Evolutionary conservation across 1,139 yeast species (phyloP), one percentile per base, ranked within the genome.

Genomic region (Candida tetrigidarum): DNA sequence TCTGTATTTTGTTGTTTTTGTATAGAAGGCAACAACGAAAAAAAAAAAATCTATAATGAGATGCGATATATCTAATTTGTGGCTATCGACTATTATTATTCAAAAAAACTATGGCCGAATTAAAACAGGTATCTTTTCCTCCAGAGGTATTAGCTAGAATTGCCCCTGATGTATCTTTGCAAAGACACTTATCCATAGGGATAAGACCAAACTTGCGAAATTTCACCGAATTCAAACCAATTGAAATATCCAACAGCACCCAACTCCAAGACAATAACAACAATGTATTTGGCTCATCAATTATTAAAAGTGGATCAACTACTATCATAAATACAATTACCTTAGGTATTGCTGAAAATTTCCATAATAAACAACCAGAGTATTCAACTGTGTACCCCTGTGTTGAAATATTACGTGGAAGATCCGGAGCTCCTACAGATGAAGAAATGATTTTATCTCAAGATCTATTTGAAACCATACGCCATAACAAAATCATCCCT

Each of bases 371-470:
- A n/a, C 47, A 50, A 27, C 42, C 49, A 1, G 47, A 50, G 8
- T 69, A 61, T 51, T 66, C 83, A 1, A 64, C 84, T 0, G 75
- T 86, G 0, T 90, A 80, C 59, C 95, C 97, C 0, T 85, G 88
- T 37, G 92, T 92, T 9, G 95, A 89, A 54, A 80, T 90, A 12
- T 79, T 84, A 46, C 73, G 95, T 47, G 96, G 96, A 15, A 73
- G 90, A 45, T 62, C 73, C 11, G 89, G 91, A 28, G 90, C 93
- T 3, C 97, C 97, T 18, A 84, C 95, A 1, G 91, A 85, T 53
- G 97, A 92, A 66, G 97, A 92, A 63, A 90, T 89, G 87, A 82
- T 80, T 25, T 59, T 88, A 27, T 81, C 96, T 3, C 96, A 89
- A 62, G 72, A 74, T 47, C 58, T 89, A 26, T 82, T 80, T 56